Evolutionary conservation across 1,284 basidiomycete species (phyloP), one percentile per base, ranked within the genome.

Genomic region (Puccinia polysora): DNA sequence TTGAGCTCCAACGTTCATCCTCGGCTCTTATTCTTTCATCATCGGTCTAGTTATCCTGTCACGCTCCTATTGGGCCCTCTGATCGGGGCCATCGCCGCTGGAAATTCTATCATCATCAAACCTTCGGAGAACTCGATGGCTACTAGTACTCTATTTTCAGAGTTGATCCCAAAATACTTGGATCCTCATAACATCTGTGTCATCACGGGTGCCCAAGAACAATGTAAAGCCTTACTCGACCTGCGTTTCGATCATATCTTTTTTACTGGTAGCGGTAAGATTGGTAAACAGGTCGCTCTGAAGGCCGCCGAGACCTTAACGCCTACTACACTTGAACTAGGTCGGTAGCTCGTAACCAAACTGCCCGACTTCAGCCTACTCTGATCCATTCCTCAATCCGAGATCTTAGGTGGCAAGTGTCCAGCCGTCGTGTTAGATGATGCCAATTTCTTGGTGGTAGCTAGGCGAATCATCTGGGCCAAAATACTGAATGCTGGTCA

Each of bases 181-280:
- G 80, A 81, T 78, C 74, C 76, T 18, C 75, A 78, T 20, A 76
- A 78, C 64, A 78, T 76, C 75, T 72, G 74, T 23, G 72, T 80
- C 73, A 74, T 81, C 74, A 80, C 79, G 74, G 81, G 81, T 50
- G 81, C 72, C 25, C 77, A 80, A 55, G 76, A 78, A 20, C 76
- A 81, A 75, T 76, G 79, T 1, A 79, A 78, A 23, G 76, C 75
- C 5, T 71, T 80, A 0, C 78, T 82, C 43, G 78, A 81, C 36
- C 74, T 76, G 75, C 77, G 75, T 32, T 81, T 77, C 71, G 80
- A 81, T 75, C 81, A 82, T 76, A 80, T 81, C 75, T 80, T 81
- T 74, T 81, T 80, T 77, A 81, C 80, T 20, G 80, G 80, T 49
- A 78, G 78, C 52, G 77, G 77, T 30, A 76, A 74, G 47, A 78